Base-by-base conservation (phyloP, 148 eudicot species). In the Vaccinium darrowii region DNA sequence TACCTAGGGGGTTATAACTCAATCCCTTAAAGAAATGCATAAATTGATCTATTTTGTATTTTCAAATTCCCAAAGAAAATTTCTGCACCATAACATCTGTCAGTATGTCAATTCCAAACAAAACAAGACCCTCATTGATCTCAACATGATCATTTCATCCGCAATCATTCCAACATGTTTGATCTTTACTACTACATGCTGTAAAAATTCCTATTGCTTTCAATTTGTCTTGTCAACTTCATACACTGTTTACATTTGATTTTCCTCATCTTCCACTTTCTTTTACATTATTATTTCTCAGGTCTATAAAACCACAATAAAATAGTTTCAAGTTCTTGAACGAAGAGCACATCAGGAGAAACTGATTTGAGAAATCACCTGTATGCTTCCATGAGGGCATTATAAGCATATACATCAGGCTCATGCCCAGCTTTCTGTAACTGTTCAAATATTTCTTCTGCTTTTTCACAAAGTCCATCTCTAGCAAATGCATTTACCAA, bases 361-460 rank as follows among this genome's bases (percentile, higher is more conserved):
- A 49, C 75, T 85, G 82, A 50, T 69, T 14, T 56, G 47, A 71
- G 79, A 23, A 87, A 79, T 86, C 76, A 95, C 98, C 94, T 94
- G 92, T 95, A 95, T 57, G 98, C 93, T 91, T 94, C 98, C 94
- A 95, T 95, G 52, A 95, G 94, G 43, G 98, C 98, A 85, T 95
- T 95, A 84, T 95, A 95, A 75, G 92, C 91, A 84, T 95, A 95
- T 15, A 95, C 98, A 90, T 95, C 98, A 77, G 98, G 98, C 88
- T 93, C 98, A 82, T 82, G 86, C 33, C 96, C 96, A 56, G 91
- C 96, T 88, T 92, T 95, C 79, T 95, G 96, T 78, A 94, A 87
- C 88, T 88, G 91, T 89, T 95, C 98, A 87, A 95, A 95, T 72
- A 94, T 86, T 82, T 95, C 98, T 86, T 95, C 96, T 21, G 98